These are phyloP conservation scores for Phialophora expanda DNA, from an alignment of 2,329 filamentous ascomycete genomes.

Conservation along the genomic window DNA sequence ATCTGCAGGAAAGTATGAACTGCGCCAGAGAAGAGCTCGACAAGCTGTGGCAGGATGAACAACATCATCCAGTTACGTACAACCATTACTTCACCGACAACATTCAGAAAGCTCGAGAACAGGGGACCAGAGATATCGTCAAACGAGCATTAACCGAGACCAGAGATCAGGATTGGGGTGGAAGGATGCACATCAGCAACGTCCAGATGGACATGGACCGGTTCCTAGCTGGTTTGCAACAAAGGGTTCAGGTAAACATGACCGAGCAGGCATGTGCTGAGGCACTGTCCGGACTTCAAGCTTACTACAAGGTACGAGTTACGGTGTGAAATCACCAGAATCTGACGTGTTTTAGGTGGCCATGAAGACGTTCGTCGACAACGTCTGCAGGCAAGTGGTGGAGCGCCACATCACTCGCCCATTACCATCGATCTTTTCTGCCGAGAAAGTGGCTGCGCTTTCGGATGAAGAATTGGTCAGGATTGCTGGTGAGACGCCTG, in stretches of 20 bases:
- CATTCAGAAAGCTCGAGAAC: slow-evolving; percentile 39
- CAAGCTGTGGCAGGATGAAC: slow-evolving; percentile 55
- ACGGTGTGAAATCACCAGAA: too few species aligned
- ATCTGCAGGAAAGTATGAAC: slow-evolving; percentile 49
- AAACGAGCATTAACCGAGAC: slow-evolving; percentile 12
- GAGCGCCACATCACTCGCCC: too few species aligned
- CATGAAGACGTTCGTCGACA: too few species aligned
- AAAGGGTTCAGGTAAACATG: slow-evolving; percentile 34
- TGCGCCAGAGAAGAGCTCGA: slow-evolving; percentile 37
- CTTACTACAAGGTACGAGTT: slow-evolving; percentile 52
- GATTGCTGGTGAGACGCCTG: too few species aligned
- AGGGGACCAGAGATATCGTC: slow-evolving; percentile 5
- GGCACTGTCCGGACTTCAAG: slow-evolving; percentile 49
- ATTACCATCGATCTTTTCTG: too few species aligned
- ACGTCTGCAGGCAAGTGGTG: too few species aligned
- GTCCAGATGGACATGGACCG: not conserved
- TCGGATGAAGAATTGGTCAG: too few species aligned
- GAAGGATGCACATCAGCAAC: too few species aligned
- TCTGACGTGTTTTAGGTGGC: too few species aligned
- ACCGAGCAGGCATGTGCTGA: slow-evolving; percentile 46
- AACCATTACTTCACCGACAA: slow-evolving; percentile 47
- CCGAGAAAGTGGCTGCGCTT: too few species aligned
- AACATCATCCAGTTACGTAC: slow-evolving; percentile 46
- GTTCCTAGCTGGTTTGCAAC: slow-evolving; percentile 40
- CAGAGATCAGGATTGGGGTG: slow-evolving; percentile 1